Percentiles rank a stretch among this genome's conserved stretches.
Conservation (phyloP, 306 rosid species). For the Prunus kanzakura region DNA sequence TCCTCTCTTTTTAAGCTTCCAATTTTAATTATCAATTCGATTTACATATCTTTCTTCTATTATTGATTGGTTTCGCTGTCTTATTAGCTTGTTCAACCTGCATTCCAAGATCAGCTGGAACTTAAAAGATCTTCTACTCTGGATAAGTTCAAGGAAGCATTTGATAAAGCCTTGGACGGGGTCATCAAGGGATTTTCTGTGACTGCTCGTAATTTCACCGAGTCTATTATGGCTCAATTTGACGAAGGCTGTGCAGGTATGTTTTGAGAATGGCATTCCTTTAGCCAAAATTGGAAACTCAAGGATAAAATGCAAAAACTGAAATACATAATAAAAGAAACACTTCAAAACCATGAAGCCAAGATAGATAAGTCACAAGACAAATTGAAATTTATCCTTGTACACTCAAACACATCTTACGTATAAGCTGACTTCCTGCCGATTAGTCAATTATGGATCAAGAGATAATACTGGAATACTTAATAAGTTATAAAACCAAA, state of each 20-base stretch:
- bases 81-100: constrained; percentile 78
- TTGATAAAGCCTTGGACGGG: constrained; percentile 74
- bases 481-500: too few relatives aligned
- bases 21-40: not conserved
- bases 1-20: not conserved
- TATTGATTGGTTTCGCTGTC: constrained; percentile 21
- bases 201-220: constrained; percentile 50
- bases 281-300: constrained; percentile 7
- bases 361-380: not conserved
- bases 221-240: constrained; percentile 54
- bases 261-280: constrained; percentile 5
- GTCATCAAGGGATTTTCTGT: constrained; percentile 59
- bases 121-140: constrained; percentile 62
- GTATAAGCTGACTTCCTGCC: not conserved
- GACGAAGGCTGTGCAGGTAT: constrained; percentile 77
- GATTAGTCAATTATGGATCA: not conserved
- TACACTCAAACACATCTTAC: too few relatives aligned
- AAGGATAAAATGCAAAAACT: constrained; percentile 12
- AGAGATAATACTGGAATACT: too few relatives aligned
- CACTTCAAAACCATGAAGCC: not conserved
- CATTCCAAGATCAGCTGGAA: constrained; percentile 74
- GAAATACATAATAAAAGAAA: not conserved
- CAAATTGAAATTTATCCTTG: not conserved
- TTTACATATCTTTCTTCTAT: not conserved
- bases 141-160: constrained; percentile 75